Evolutionary conservation across 2,329 filamentous ascomycete species (phyloP), one percentile per base, ranked within the genome.

Genomic region (Diplocarpon rosae): DNA sequence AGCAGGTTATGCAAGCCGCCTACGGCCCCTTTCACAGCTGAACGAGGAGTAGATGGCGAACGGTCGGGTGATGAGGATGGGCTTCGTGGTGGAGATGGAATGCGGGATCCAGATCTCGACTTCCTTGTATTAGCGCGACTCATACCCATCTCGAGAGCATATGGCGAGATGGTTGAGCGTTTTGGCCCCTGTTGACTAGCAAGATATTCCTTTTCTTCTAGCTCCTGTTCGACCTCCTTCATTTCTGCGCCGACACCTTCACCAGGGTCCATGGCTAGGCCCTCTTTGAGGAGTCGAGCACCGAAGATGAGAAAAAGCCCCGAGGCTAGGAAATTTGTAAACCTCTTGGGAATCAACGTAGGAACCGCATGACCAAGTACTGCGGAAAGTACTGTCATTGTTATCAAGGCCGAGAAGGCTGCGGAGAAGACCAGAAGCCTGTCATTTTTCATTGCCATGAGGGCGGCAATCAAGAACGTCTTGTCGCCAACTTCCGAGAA

Each of bases 371-470:
- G 92, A 15, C 92, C 92, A 2, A 96, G 73, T 5, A 96, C 72
- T 8, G 92, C 92, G 1, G 92, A 96, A 13, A 98, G 75, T 9
- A 96, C 75, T 0, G 92, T 98, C 92, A 98, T 98, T 62, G 85
- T 76, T 48, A 95, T 77, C 37, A 98, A 72, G 9, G 92, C 93
- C 42, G 82, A 80, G 57, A 95, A 90, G n/a, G 92, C 92, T 7
- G 92, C 88, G 1, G 86, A 85, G 67, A 98, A 98, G 50, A 98
- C 92, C 11, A 96, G 75, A 52, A 95, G 70, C 42, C 92, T 83
- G 50, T 92, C 84, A 59, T 98, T 90, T 63, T 95, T 92, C 92
- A 98, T 98, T 11, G 92, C 92, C 92, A 98, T 98, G 14, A 98
- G 76, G 7, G 89, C 90, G 6, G 92, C 92, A 16, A 98, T 87